Evolutionary conservation across 768 basidiomycete genomes (phyloP).

Genomic region (Boletus pseudo-olivaceus): DNA sequence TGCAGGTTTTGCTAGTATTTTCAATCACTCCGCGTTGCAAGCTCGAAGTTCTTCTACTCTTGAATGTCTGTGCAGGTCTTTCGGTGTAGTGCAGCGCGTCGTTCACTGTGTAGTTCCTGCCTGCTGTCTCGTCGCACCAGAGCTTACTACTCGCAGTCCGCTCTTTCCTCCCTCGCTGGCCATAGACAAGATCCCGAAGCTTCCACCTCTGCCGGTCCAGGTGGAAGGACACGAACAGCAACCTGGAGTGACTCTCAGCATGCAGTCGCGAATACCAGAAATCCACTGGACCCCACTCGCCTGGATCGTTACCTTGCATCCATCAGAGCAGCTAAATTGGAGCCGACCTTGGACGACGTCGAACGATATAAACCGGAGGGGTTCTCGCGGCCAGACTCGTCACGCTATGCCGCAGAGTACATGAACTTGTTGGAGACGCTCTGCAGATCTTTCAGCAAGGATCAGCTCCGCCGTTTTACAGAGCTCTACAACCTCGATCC

Average conservation of each 20-base stretch:
- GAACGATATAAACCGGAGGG: constrained; percentile 50
- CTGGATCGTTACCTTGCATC: constrained; percentile 57
- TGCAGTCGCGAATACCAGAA: constrained; percentile 9
- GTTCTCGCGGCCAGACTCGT: constrained; percentile 39
- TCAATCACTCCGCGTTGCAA: neutral
- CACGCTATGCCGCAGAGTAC: constrained; percentile 52
- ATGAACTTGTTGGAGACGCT: constrained; percentile 49
- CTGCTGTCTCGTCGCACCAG: constrained; percentile 12
- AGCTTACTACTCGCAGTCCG: constrained; percentile 26
- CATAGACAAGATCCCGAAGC: constrained; percentile 2
- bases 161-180: constrained; percentile 10
- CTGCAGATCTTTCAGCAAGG: constrained; percentile 57
- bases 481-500: constrained; percentile 43
- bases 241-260: constrained; percentile 1
- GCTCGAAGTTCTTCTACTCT: neutral
- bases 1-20: constrained; percentile 1
- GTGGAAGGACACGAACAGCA: neutral
- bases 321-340: constrained; percentile 41
- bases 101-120: constrained; percentile 16
- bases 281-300: constrained; percentile 41
- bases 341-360: constrained; percentile 57
- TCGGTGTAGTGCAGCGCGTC: constrained; percentile 12
- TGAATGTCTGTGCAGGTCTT: constrained; percentile 24
- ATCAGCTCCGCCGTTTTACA: constrained; percentile 56
- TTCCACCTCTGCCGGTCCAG: constrained; percentile 1